Percentiles rank a stretch among this genome's conserved stretches.
Evolutionary conservation across 441 rosid species (phyloP).

Genomic region (Corymbia calophylla): DNA sequence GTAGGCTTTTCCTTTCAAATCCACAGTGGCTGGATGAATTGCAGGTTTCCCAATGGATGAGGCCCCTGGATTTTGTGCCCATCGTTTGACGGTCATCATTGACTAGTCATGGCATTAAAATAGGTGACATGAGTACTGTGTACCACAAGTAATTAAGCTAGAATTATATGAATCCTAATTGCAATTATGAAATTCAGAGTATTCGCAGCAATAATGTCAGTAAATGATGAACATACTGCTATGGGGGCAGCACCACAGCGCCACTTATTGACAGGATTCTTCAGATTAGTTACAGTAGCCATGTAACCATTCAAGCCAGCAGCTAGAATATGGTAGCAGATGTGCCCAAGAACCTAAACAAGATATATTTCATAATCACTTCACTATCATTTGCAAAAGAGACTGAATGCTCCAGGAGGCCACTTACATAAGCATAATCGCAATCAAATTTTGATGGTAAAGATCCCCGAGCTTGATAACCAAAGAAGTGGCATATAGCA

Average conservation of each 20-base stretch:
- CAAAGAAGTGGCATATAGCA: slow-evolving; percentile 97
- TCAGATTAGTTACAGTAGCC: slow-evolving; percentile 91
- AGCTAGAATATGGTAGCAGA: slow-evolving; percentile 90
- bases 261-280: slow-evolving; percentile 96
- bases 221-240: slow-evolving; percentile 40
- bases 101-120: slow-evolving; percentile 31
- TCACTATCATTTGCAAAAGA: background rate
- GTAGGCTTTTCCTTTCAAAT: slow-evolving; percentile 92
- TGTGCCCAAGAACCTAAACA: slow-evolving; percentile 87
- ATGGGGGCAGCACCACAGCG: slow-evolving; percentile 96
- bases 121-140: background rate
- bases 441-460: slow-evolving; percentile 97
- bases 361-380: background rate
- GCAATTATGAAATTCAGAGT: background rate
- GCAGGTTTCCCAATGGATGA: slow-evolving; percentile 88
- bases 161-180: background rate
- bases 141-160: background rate
- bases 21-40: slow-evolving; percentile 90
- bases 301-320: slow-evolving; percentile 97
- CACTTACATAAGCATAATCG: slow-evolving; percentile 90
- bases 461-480: slow-evolving; percentile 99
- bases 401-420: background rate
- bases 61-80: slow-evolving; percentile 76
- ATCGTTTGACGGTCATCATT: slow-evolving; percentile 93
- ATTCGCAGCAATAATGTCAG: background rate